Percentiles rank a stretch among this genome's conserved stretches.
Conservation (phyloP, 1,284 basidiomycete genomes). For the Clitocybe nebularis region DNA sequence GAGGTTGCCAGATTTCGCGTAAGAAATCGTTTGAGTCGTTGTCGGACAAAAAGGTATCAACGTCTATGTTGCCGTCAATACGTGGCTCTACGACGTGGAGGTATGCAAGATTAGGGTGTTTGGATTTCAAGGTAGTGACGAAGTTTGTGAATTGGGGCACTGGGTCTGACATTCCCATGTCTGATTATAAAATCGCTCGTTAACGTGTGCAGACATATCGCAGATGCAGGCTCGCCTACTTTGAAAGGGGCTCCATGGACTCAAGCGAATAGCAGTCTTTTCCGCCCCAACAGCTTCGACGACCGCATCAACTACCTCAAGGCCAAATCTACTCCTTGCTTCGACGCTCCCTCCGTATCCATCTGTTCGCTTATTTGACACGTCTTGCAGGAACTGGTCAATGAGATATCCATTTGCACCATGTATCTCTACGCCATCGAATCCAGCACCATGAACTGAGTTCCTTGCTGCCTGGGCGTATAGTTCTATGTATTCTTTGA, state of each 20-base stretch:
- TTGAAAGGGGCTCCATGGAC: constrained; percentile 45
- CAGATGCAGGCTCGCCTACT: constrained; percentile 19
- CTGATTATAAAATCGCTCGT: constrained; percentile 21
- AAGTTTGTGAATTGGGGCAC: constrained; percentile 38
- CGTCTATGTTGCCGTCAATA: constrained; percentile 15
- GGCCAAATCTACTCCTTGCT: constrained; percentile 45
- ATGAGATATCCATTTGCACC: constrained; percentile 37
- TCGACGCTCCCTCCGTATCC: constrained; percentile 52
- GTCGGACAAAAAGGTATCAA: constrained; percentile 3
- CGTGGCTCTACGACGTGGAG: constrained; percentile 53
- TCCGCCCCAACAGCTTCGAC: constrained; percentile 32
- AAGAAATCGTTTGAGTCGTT: constrained; percentile 34
- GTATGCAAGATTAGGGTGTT: constrained; percentile 50
- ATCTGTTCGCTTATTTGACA: constrained; percentile 48
- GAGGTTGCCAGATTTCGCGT: constrained; percentile 28
- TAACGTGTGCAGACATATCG: too few relatives aligned
- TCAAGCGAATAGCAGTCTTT: constrained; percentile 46
- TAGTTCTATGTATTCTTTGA: constrained; percentile 36
- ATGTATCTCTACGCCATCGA: constrained; percentile 44
- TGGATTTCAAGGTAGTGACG: constrained; percentile 24
- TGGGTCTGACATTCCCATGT: constrained; percentile 45
- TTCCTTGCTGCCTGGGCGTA: constrained; percentile 38
- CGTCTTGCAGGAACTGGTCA: constrained; percentile 40
- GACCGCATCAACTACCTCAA: constrained; percentile 42
- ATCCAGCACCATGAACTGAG: constrained; percentile 42